Percentiles rank a stretch among this genome's conserved stretches.
Conservation (phyloP, 208 protist genomes). For the Zelonia costaricensis region DNA sequence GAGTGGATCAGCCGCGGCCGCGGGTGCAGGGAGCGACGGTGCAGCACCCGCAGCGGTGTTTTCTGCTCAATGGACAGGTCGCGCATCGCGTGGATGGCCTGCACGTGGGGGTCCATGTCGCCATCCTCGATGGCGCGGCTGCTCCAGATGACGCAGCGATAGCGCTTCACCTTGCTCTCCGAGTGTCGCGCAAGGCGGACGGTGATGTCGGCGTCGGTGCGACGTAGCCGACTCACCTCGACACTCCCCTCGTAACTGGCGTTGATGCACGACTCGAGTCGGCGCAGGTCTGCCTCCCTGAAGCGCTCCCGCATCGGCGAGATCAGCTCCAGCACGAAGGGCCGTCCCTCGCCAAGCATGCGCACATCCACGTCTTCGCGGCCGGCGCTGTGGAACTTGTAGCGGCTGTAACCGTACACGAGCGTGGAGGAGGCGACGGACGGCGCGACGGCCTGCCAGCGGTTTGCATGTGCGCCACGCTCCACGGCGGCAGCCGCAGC, state of each 20-base stretch:
- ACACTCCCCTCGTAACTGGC: constrained; percentile 62
- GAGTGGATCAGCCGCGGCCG: constrained; percentile 86
- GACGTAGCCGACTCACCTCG: constrained; percentile 60
- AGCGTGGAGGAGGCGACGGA: constrained; percentile 21
- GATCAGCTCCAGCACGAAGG: constrained; percentile 92
- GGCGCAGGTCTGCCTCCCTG: constrained; percentile 44
- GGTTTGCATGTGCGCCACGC: constrained; percentile 26
- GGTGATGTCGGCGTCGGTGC: constrained; percentile 64
- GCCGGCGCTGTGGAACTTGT: constrained; percentile 93
- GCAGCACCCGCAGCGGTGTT: constrained; percentile 95
- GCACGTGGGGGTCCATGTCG: constrained; percentile 38
- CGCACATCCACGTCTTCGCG: constrained; percentile 96
- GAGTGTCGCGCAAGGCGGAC: constrained; percentile 83
- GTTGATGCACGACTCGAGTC: constrained; percentile 54
- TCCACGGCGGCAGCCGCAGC: not conserved
- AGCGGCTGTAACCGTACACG: constrained; percentile 80
- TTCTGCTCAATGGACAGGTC: constrained; percentile 78
- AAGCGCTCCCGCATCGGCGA: constrained; percentile 67
- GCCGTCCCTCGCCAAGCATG: constrained; percentile 93
- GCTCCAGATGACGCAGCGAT: constrained; percentile 87
- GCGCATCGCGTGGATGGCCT: constrained; percentile 36
- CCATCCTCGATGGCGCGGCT: constrained; percentile 58
- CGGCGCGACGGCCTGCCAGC: constrained; percentile 37
- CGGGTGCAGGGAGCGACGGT: constrained; percentile 87
- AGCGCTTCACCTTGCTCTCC: constrained; percentile 90